Evolutionary conservation across 345 rosid genomes (phyloP), one percentile per base, ranked within the genome.

Genomic region (Melaleuca quinquenervia): DNA sequence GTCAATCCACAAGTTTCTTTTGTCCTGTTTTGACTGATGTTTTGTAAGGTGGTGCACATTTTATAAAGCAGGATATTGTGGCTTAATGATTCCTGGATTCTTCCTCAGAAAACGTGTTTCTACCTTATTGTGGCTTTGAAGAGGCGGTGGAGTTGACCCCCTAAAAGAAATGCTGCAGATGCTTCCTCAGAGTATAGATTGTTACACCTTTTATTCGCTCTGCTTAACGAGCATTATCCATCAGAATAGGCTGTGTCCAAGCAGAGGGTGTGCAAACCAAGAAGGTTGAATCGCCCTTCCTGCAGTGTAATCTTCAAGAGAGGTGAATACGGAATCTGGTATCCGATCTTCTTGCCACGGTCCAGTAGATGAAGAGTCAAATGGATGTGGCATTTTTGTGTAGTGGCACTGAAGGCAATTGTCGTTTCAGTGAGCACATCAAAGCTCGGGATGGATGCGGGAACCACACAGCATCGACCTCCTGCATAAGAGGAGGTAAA

Each of bases 381-480:
- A 86, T 24, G 36, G 89, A 29, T 27, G 15, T 13, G 3, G 32
- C 89, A 84, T 52, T 15, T 64, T 64, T 16, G 76, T 7, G 11
- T 16, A 16, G 3, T 16, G 76, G 45, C 7, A 64, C 76, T 14
- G 6, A 64, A 32, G 76, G 78, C 48, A 16, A 16, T 70, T 32
- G 45, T 32, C 78, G 36, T 70, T 62, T 88, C 84, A 54, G 91
- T 26, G 54, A 62, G 27, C 55, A 49, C 48, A 8, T 82, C 84
- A 32, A 94, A 0, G 50, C 83, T 82, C 45, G 22, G 50, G 91
- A 41, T 52, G 95, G 98, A 87, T 93, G 91, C 87, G 91, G 90
- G 22, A 94, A 41, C 96, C 95, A 93, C 92, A 91, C 88, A 32
- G 89, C 92, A 82, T 94, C 93, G 55, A 90, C 92, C 82, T 93